Conservation (phyloP, 2,329 filamentous ascomycete species). For the Colletotrichum karsti region DNA sequence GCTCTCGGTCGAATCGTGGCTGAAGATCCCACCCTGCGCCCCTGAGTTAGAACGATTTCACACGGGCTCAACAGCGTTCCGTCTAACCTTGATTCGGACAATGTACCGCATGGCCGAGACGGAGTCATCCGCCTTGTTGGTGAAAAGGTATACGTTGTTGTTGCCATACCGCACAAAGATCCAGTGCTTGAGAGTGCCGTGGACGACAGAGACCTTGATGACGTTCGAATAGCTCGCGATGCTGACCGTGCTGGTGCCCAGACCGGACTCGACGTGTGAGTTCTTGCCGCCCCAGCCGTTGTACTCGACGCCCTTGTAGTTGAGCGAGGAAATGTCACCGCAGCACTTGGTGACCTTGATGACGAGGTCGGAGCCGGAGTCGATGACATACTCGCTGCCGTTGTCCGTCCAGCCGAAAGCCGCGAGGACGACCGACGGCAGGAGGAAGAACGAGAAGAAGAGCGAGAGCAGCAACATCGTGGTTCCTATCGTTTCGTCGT, state of each 20-base stretch:
- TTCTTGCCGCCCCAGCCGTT: slow-evolving; percentile 40
- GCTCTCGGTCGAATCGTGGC: slow-evolving; percentile 34
- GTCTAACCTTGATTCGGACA: slow-evolving; percentile 40
- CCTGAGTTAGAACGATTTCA: too few relatives aligned
- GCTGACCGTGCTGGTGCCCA: slow-evolving; percentile 40
- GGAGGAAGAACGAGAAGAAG: slow-evolving; percentile 36
- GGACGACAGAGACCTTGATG: slow-evolving; percentile 44
- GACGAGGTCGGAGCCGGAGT: slow-evolving; percentile 39
- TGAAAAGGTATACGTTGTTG: slow-evolving; percentile 50
- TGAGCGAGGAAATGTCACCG: slow-evolving; percentile 44
- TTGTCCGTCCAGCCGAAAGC: slow-evolving; percentile 49
- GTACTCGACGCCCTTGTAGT: slow-evolving; percentile 42
- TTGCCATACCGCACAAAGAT: slow-evolving; percentile 43
- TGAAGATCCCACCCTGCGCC: slow-evolving; percentile 36
- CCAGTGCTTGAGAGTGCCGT: slow-evolving; percentile 44
- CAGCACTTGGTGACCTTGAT: slow-evolving; percentile 44
- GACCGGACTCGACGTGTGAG: slow-evolving; percentile 41
- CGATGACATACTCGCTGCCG: slow-evolving; percentile 47
- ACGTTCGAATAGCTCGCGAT: slow-evolving; percentile 39
- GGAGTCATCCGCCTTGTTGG: slow-evolving; percentile 48
- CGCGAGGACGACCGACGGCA: slow-evolving; percentile 40
- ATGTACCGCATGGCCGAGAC: slow-evolving; percentile 49
- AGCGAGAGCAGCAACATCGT: slow-evolving; percentile 38
- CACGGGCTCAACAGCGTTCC: too few relatives aligned
- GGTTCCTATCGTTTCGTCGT: not conserved